Percentiles rank a stretch among this genome's conserved stretches.
Evolutionary conservation across 2,329 filamentous ascomycete genomes (phyloP).

Genomic region (Phyllosticta citribraziliensis): DNA sequence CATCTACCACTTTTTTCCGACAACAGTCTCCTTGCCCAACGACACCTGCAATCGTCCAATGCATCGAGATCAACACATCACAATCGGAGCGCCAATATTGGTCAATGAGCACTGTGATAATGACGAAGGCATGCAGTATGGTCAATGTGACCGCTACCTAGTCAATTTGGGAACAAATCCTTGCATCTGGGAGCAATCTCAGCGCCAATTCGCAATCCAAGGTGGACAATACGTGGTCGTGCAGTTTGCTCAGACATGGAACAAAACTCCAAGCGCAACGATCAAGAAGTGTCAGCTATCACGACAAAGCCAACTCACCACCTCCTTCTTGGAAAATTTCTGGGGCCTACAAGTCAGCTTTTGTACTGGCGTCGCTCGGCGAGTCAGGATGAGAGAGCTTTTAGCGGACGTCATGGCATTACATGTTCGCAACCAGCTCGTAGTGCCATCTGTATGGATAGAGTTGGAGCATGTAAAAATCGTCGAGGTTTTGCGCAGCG

Average conservation of each 20-base stretch:
- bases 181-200: background rate
- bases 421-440: background rate
- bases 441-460: background rate
- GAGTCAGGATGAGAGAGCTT: slow-evolving; percentile 14
- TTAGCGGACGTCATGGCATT: slow-evolving; percentile 12
- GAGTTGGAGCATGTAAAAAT: background rate
- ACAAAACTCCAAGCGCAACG: slow-evolving; percentile 8
- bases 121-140: slow-evolving; percentile 1
- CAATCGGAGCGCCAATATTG: background rate
- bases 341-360: slow-evolving; percentile 18
- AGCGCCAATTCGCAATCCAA: slow-evolving; percentile 11
- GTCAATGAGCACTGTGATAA: background rate
- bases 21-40: no score
- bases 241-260: background rate
- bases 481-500: background rate
- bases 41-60: background rate
- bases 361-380: slow-evolving; percentile 16
- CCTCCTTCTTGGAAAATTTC: slow-evolving; percentile 8
- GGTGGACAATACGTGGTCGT: slow-evolving; percentile 8
- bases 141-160: background rate
- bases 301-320: background rate
- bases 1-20: background rate
- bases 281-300: slow-evolving; percentile 5
- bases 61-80: background rate
- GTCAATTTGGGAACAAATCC: background rate